phyloP scores from a whole-genome alignment of 129 eudicot species.

The Artemisia annua region DNA sequence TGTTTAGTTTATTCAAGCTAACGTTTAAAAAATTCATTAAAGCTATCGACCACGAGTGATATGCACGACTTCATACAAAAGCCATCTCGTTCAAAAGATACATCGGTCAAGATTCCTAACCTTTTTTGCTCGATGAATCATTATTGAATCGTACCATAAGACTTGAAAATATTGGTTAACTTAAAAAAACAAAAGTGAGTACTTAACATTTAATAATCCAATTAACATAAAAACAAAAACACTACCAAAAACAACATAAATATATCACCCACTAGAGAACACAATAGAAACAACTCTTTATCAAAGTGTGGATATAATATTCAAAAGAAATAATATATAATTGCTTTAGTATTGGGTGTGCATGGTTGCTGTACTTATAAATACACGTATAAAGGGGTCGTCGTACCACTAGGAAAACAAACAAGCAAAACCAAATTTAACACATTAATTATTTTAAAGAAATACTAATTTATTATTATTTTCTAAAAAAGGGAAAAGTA shows the following conservation, averaged over 20 bases:
- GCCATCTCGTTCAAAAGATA: background rate
- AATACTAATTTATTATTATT: background rate
- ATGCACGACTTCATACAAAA: too few species aligned
- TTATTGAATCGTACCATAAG: background rate
- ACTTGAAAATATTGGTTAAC: background rate
- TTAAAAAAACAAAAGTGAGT: background rate
- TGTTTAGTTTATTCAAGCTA: too few species aligned
- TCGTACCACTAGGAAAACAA: slow-evolving; percentile 16
- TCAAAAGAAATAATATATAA: background rate
- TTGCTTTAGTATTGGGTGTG: slow-evolving; percentile 2
- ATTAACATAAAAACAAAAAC: background rate
- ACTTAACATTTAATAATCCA: background rate
- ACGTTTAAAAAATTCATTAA: too few species aligned
- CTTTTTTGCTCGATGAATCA: background rate
- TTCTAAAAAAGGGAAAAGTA: slow-evolving; percentile 3
- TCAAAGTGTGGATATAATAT: slow-evolving; percentile 7
- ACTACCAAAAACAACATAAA: slow-evolving; percentile 5
- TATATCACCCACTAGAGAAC: slow-evolving; percentile 18
- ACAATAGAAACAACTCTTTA: slow-evolving; percentile 7
- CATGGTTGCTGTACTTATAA: slow-evolving; percentile 1
- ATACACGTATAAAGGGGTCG: background rate
- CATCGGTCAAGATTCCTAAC: background rate
- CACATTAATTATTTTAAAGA: background rate
- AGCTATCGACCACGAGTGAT: too few species aligned
- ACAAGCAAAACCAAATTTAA: slow-evolving; percentile 6